Evolutionary conservation across 2,329 filamentous ascomycete species (phyloP).

Genomic region (Xylariales sp.): DNA sequence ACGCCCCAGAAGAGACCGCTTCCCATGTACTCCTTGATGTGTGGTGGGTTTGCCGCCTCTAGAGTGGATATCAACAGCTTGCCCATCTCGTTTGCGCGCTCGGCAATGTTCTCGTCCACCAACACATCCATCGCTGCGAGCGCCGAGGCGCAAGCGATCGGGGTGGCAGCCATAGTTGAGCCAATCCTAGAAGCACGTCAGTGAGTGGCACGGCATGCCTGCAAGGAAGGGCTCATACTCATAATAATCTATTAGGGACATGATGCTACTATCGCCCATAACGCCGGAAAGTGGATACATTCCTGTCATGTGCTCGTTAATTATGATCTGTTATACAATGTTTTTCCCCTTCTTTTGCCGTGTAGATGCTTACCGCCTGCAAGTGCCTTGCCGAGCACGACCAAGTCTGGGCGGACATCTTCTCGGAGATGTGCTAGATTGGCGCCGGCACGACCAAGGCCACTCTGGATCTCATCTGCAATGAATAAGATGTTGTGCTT

Average conservation of each 20-base stretch:
- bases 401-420: not conserved
- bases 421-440: not conserved
- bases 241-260: not conserved
- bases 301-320: too few species aligned
- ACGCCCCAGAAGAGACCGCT: too few species aligned
- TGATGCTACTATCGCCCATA: not conserved
- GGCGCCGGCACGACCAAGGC: not conserved
- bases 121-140: not conserved
- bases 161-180: not conserved
- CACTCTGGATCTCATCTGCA: not conserved
- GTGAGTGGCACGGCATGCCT: too few species aligned
- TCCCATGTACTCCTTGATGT: too few species aligned
- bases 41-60: too few species aligned
- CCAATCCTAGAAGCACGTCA: too few species aligned
- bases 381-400: not conserved
- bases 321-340: too few species aligned
- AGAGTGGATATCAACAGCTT: too few species aligned
- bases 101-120: not conserved
- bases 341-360: too few species aligned
- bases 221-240: too few species aligned
- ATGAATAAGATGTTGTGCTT: not conserved
- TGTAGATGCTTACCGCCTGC: too few species aligned
- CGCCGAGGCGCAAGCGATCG: not conserved
- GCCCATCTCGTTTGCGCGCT: not conserved
- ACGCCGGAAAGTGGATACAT: not conserved